These are phyloP conservation scores for Ogataea parapolymorpha DNA, from an alignment of 805 yeast species.

Conservation along the genomic window DNA sequence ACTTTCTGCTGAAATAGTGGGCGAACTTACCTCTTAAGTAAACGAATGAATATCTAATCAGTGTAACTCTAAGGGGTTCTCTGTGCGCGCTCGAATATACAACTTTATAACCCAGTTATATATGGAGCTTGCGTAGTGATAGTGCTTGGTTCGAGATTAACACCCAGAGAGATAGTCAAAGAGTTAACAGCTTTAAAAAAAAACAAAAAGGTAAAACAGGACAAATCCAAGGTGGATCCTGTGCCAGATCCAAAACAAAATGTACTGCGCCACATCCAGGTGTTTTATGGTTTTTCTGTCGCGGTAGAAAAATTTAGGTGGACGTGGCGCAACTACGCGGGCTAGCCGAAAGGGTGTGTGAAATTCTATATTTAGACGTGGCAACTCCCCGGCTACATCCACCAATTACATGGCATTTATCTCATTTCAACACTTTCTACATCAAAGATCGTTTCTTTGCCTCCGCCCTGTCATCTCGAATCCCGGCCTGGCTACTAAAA, in stretches of 20 bases:
- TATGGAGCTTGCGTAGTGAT: slow-evolving; percentile 2
- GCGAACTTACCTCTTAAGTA: slow-evolving; percentile 5
- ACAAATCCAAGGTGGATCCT: slow-evolving; percentile 1
- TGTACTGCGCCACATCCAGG: slow-evolving; percentile 8
- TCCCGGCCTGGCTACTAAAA: not conserved
- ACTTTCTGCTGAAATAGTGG: not conserved
- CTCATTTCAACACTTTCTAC: not conserved
- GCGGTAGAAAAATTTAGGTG: slow-evolving; percentile 1
- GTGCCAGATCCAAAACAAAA: slow-evolving; percentile 8
- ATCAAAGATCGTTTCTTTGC: not conserved
- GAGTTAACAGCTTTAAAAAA: slow-evolving; percentile 7
- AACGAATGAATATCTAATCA: slow-evolving; percentile 9
- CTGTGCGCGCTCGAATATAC: slow-evolving; percentile 7
- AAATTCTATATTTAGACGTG: not conserved
- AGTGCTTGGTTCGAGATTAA: slow-evolving; percentile 4
- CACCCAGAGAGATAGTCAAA: slow-evolving; percentile 7
- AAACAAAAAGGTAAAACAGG: slow-evolving; percentile 7
- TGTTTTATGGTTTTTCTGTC: slow-evolving; percentile 2
- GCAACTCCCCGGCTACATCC: not conserved
- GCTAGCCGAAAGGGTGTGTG: not conserved
- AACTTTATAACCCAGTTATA: slow-evolving; percentile 3
- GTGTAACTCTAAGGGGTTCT: slow-evolving; percentile 8
- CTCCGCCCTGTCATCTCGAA: not conserved
- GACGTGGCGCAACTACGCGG: slow-evolving; percentile 2
- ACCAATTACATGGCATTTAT: not conserved